phyloP scores from a whole-genome alignment of 192 early-diverging fungal genomes.

The Gigaspora rosea region DNA sequence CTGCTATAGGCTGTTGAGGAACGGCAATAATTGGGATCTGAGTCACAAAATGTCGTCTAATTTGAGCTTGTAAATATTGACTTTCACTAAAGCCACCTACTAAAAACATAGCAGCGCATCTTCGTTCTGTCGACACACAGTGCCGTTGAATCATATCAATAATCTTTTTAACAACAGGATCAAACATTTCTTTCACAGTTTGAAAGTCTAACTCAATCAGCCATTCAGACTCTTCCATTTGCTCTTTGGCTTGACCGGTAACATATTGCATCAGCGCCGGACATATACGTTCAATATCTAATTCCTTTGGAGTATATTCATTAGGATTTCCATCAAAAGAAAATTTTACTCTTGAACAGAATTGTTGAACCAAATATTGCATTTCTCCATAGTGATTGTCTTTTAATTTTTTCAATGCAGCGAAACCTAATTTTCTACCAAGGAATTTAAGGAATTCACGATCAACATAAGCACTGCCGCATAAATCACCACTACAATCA shows the following conservation, averaged over 20 bases:
- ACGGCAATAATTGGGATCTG: slow-evolving; percentile 52
- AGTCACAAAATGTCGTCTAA: slow-evolving; percentile 45
- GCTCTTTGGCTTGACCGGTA: slow-evolving; percentile 39
- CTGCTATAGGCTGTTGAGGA: slow-evolving; percentile 51
- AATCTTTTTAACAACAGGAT: too few relatives aligned
- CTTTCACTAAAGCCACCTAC: slow-evolving; percentile 60
- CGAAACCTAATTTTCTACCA: slow-evolving; percentile 49
- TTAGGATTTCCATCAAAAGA: slow-evolving; percentile 23
- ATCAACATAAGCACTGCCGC: slow-evolving; percentile 51
- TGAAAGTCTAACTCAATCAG: slow-evolving; percentile 50
- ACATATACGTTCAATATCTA: slow-evolving; percentile 32
- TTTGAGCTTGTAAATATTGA: slow-evolving; percentile 50
- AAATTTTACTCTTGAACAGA: slow-evolving; percentile 24
- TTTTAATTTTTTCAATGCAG: slow-evolving; percentile 41
- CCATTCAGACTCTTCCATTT: slow-evolving; percentile 52
- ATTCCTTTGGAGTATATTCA: background rate
- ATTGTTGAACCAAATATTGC: slow-evolving; percentile 32
- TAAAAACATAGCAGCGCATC: slow-evolving; percentile 50
- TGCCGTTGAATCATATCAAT: too few relatives aligned
- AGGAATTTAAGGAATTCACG: slow-evolving; percentile 49
- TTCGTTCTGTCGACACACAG: too few relatives aligned
- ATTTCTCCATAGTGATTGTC: slow-evolving; percentile 32
- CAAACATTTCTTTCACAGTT: slow-evolving; percentile 55
- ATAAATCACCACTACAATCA: slow-evolving; percentile 37
- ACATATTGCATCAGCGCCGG: slow-evolving; percentile 30